Evolutionary conservation across 2,329 filamentous ascomycete genomes (phyloP).

Genomic region (Diaporthe capsici): DNA sequence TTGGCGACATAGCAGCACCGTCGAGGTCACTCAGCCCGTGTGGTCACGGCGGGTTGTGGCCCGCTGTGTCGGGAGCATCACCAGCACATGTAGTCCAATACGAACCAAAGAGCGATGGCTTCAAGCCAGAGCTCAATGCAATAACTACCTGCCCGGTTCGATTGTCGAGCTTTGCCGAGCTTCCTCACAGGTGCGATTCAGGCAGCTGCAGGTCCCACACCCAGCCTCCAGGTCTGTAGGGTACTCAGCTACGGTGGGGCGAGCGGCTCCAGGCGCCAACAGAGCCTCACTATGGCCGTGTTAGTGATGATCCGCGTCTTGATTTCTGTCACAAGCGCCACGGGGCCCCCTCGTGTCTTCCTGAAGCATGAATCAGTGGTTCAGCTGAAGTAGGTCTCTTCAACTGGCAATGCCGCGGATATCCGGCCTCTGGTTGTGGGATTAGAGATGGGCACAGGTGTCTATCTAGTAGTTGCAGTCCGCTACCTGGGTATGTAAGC

Average conservation of each 20-base stretch:
- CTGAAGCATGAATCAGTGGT: background rate
- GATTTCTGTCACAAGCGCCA: background rate
- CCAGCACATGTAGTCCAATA: no score
- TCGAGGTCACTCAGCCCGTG: background rate
- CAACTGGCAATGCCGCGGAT: constrained; percentile 14
- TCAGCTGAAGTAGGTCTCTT: background rate
- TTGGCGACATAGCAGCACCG: background rate
- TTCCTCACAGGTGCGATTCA: background rate
- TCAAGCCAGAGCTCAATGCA: background rate
- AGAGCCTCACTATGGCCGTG: background rate
- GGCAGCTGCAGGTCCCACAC: background rate
- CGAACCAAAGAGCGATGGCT: background rate
- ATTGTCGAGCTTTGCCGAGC: background rate
- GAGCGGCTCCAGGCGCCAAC: background rate
- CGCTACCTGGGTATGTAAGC: background rate
- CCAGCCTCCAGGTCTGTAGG: no score
- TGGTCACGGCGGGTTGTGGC: background rate
- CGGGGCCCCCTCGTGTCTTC: background rate
- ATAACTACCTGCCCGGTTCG: background rate
- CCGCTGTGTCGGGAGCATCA: background rate
- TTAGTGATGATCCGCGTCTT: background rate
- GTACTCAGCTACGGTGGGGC: background rate
- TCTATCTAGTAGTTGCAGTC: background rate
- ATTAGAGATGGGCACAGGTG: background rate
- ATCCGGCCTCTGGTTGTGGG: background rate